phyloP scores from a whole-genome alignment of 2,329 filamentous ascomycete genomes.

The Beauveria brongniartii region DNA sequence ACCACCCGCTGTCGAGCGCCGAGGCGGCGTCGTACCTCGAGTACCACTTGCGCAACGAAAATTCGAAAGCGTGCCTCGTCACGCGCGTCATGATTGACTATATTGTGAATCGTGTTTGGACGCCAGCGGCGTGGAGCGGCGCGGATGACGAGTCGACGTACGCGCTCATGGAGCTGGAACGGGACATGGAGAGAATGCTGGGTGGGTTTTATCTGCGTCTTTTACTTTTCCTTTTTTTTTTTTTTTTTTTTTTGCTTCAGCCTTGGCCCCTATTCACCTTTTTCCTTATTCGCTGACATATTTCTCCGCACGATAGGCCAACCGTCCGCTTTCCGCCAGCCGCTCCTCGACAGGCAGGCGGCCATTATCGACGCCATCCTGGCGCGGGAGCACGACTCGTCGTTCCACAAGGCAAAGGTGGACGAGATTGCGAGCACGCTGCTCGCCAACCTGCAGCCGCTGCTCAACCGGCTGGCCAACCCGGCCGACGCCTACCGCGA shows the following conservation, averaged over 20 bases:
- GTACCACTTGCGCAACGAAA: constrained; percentile 30
- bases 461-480: constrained; percentile 28
- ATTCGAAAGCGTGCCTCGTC: constrained; percentile 34
- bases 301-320: constrained; percentile 19
- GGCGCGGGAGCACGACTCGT: constrained; percentile 21
- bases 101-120: constrained; percentile 34
- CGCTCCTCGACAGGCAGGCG: constrained; percentile 31
- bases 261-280: too few relatives aligned
- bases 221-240: fast-evolving
- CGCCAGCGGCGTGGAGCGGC: constrained; percentile 30
- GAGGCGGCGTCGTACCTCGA: constrained; percentile 34
- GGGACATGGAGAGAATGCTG: constrained; percentile 26
- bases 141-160: constrained; percentile 27
- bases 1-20: constrained; percentile 28
- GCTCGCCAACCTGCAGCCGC: constrained; percentile 28
- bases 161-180: constrained; percentile 28
- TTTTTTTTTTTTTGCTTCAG: not conserved
- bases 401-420: constrained; percentile 26
- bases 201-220: constrained; percentile 19
- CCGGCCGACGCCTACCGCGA: constrained; percentile 32
- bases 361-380: constrained; percentile 31
- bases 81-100: constrained; percentile 35
- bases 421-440: constrained; percentile 35
- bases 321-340: constrained; percentile 28
- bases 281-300: not conserved